Conservation (phyloP, 2,329 filamentous ascomycete genomes). For the Cladosporium sp. region DNA sequence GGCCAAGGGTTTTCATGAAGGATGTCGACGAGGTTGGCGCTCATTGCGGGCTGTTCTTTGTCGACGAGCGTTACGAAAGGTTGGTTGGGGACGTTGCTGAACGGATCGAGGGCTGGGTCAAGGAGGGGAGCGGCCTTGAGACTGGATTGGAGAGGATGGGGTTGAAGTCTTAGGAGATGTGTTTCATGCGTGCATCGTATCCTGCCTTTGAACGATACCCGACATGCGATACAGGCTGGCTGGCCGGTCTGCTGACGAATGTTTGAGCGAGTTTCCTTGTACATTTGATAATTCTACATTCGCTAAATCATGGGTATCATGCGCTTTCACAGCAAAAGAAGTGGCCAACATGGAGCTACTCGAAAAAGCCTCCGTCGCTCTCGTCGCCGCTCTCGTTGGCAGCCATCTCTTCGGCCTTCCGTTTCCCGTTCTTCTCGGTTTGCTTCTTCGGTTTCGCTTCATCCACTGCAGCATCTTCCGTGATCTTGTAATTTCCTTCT, state of each 20-base stretch:
- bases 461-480: not conserved
- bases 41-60: slow-evolving; percentile 74
- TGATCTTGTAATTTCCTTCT: slow-evolving; percentile 8
- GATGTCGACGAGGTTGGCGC: slow-evolving; percentile 79
- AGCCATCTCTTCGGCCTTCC: slow-evolving; percentile 14
- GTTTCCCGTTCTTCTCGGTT: slow-evolving; percentile 9
- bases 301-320: slow-evolving; percentile 12
- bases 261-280: slow-evolving; percentile 3
- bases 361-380: slow-evolving; percentile 33
- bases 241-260: slow-evolving; percentile 1
- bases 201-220: slow-evolving; percentile 1
- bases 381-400: slow-evolving; percentile 26
- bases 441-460: slow-evolving; percentile 4
- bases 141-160: slow-evolving; percentile 7
- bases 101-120: slow-evolving; percentile 31
- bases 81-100: slow-evolving; percentile 33
- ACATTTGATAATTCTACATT: slow-evolving; percentile 3
- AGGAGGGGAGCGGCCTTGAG: slow-evolving; percentile 16
- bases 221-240: not conserved
- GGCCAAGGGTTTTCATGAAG: slow-evolving; percentile 75
- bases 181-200: not conserved
- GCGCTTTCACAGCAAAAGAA: not conserved
- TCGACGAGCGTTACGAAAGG: slow-evolving; percentile 46
- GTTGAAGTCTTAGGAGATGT: not conserved
- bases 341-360: slow-evolving; percentile 15